These are phyloP conservation scores for Neofusicoccum sp. DNA, from an alignment of 2,329 filamentous ascomycete genomes.

Conservation along the genomic window DNA sequence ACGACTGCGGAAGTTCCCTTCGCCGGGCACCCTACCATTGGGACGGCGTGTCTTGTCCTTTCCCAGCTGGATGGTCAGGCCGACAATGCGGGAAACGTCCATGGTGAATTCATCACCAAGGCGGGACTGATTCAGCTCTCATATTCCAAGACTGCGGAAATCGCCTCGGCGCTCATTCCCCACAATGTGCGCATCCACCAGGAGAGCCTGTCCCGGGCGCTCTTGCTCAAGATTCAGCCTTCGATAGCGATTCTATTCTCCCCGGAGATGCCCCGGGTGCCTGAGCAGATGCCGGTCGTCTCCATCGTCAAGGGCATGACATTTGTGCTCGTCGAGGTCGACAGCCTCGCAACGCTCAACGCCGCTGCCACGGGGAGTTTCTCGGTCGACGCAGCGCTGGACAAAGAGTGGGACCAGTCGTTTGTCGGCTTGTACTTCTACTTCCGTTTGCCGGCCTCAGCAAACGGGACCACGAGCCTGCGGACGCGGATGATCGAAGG, in stretches of 20 bases:
- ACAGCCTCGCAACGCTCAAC: conserved; percentile 58
- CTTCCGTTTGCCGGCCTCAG: conserved; percentile 41
- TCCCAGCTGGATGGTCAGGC: conserved; percentile 24
- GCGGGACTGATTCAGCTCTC: conserved; percentile 45
- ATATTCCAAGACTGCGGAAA: conserved; percentile 39
- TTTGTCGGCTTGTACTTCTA: conserved; percentile 62
- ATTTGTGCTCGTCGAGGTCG: conserved; percentile 65
- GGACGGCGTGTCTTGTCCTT: conserved; percentile 51
- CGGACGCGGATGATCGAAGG: conserved; percentile 62
- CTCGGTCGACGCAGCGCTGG: conserved; percentile 37
- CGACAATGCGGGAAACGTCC: conserved; percentile 24
- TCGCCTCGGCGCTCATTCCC: conserved; percentile 64
- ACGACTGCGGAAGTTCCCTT: conserved; percentile 53
- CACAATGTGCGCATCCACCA: conserved; percentile 64
- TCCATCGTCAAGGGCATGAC: conserved; percentile 70
- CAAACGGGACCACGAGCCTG: conserved; percentile 37
- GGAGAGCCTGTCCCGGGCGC: conserved; percentile 23
- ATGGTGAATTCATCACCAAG: conserved; percentile 43
- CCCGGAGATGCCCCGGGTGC: conserved; percentile 12
- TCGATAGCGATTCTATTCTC: conserved; percentile 25
- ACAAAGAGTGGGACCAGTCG: conserved; percentile 52
- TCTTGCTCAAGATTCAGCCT: conserved; percentile 36
- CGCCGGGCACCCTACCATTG: conserved; percentile 59
- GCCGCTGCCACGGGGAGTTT: conserved; percentile 36
- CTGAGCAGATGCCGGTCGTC: conserved; percentile 34